A percentile compares a stretch with the other conserved stretches of the same genome.
Conservation (phyloP, 768 basidiomycete species). For the Russula dissimulans region DNA sequence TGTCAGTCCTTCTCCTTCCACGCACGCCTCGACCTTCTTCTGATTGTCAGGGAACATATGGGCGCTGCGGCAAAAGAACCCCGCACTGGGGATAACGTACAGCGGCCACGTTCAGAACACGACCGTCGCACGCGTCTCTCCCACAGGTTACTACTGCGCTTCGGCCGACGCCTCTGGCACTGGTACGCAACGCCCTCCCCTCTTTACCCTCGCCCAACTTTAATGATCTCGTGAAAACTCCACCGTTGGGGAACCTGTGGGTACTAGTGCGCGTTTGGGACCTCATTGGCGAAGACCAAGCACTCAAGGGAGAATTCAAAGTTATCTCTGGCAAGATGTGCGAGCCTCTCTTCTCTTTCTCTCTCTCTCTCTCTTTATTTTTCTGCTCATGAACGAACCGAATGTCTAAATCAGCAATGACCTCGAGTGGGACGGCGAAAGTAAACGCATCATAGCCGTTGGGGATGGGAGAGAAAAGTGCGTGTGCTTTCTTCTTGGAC, state of each 20-base stretch:
- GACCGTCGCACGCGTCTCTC: slow-evolving; percentile 86
- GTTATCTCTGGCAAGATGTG: slow-evolving; percentile 68
- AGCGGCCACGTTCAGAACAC: slow-evolving; percentile 75
- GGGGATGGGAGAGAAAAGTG: slow-evolving; percentile 90
- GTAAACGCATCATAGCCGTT: slow-evolving; percentile 90
- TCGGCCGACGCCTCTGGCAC: slow-evolving; percentile 78
- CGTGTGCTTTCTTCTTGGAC: not conserved
- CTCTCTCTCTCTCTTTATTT: not conserved
- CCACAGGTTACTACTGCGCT: slow-evolving; percentile 92
- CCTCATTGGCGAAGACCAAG: slow-evolving; percentile 74
- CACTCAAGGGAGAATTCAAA: slow-evolving; percentile 73
- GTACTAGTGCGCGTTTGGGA: slow-evolving; percentile 84
- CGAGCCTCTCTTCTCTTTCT: slow-evolving; percentile 16
- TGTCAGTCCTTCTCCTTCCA: slow-evolving; percentile 12
- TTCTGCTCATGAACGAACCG: too few species aligned
- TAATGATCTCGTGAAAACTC: not conserved
- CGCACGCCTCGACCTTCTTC: not conserved
- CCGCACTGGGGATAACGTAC: slow-evolving; percentile 53
- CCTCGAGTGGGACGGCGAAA: slow-evolving; percentile 93
- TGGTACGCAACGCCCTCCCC: slow-evolving; percentile 38
- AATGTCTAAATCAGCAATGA: slow-evolving; percentile 54
- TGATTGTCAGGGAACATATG: not conserved
- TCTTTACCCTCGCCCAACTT: not conserved
- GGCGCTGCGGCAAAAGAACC: slow-evolving; percentile 40
- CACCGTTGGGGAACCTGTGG: not conserved